Base-by-base conservation (phyloP, 2,329 filamentous ascomycete species). In the Penicillium capsulatum region DNA sequence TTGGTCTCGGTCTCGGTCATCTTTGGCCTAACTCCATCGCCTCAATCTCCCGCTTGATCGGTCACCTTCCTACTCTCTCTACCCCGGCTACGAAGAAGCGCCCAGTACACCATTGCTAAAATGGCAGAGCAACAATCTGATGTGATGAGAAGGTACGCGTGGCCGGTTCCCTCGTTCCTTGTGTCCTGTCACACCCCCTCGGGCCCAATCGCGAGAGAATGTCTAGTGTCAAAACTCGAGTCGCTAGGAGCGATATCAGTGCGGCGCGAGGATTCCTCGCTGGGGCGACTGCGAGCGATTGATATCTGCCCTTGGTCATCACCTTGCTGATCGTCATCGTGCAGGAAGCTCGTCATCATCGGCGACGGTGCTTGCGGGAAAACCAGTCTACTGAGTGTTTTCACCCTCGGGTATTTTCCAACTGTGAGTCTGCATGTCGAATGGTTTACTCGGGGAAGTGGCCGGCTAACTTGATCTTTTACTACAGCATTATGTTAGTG, bases 341-440 rank as follows among this genome's bases (percentile, higher is more conserved):
- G 13, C 63, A 95, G 90, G 75, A 96, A 96, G 73, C 76, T 96
- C 61, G 90, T 96, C 59, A 96, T 96, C 56, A 95, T 96, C 59
- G 90, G 90, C 47, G 90, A 96, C 62, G 92, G 92, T 73, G 92
- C 92, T 55, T 98, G 92, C 70, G 92, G 92, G 59, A 98, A 98
- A 75, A 98, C 92, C 36, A 94, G 88, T 80, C 73, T 98, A 58
- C 74, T 98, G 53, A 96, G 90, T 65, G 92, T 98, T 54, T 98
- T 98, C 69, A 98, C 92, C 24, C 76, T 98, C 38, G 92, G 92
- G 42, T 97, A 96, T 69, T 98, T 97, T 60, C 92, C 92, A 58
- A 95, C 89, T 61, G 91, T 96, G 75, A 73, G 88, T 79, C 32
- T 30, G 40, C 38, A 24, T 34, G 9, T 17, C n/a, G 14, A 15